phyloP scores from a whole-genome alignment of 2,329 filamentous ascomycete genomes.

The Aspergillus pseudoterreus region DNA sequence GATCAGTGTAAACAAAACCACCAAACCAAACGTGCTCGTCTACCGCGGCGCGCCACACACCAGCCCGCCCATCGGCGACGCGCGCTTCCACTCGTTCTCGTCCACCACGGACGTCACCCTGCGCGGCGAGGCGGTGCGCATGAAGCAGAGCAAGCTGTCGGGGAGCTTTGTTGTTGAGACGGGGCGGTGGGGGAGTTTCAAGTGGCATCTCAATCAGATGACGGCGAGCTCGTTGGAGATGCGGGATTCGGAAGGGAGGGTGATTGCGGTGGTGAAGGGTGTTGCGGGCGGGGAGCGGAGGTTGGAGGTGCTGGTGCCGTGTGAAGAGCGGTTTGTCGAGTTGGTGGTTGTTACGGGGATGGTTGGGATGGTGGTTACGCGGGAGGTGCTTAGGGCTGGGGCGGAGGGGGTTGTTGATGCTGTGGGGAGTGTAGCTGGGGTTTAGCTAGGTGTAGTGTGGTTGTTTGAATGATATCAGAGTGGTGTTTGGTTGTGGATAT shows the following conservation, averaged over 20 bases:
- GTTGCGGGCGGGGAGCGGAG: not conserved
- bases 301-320: not conserved
- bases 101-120: not conserved
- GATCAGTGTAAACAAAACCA: not conserved
- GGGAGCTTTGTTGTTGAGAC: not conserved
- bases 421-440: not conserved
- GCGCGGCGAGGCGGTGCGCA: not conserved
- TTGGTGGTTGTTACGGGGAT: not conserved
- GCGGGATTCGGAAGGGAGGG: not conserved
- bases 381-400: not conserved
- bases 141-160: not conserved
- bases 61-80: not conserved
- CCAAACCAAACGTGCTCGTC: not conserved
- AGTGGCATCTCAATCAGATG: not conserved
- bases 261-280: not conserved
- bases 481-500: no score
- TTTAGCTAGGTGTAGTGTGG: not conserved
- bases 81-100: not conserved
- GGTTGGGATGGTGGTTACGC: not conserved
- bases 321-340: not conserved
- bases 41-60: not conserved
- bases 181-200: not conserved
- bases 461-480: no score
- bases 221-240: not conserved
- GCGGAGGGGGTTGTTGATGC: not conserved